A percentile compares a stretch with the other conserved stretches of the same genome.
These are phyloP conservation scores for Trichoderma sp. DNA, from an alignment of 2,329 filamentous ascomycete genomes.

Conservation along the genomic window DNA sequence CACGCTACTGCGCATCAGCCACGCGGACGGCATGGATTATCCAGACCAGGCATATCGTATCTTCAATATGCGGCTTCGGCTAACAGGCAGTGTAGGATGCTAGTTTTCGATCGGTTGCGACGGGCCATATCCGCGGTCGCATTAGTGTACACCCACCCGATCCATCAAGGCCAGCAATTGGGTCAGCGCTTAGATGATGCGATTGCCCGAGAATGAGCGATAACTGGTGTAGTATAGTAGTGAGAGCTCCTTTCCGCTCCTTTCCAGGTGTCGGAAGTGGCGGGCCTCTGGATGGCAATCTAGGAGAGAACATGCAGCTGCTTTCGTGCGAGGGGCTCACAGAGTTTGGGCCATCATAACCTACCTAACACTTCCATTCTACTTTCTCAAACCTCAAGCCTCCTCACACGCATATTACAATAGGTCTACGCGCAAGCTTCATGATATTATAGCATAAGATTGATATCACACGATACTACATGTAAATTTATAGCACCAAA, in stretches of 20 bases:
- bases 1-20: background rate
- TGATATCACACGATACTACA: too few species aligned
- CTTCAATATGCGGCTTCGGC: background rate
- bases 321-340: background rate
- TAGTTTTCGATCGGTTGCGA: background rate
- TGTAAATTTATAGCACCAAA: too few species aligned
- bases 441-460: background rate
- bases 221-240: background rate
- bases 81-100: background rate
- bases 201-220: background rate
- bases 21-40: background rate
- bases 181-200: background rate
- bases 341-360: background rate
- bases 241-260: too few species aligned
- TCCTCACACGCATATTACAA: background rate
- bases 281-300: background rate
- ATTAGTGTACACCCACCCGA: background rate
- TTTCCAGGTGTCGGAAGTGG: background rate
- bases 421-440: background rate
- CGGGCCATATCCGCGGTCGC: background rate
- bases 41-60: background rate
- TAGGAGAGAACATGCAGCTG: background rate
- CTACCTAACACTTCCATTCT: background rate
- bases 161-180: background rate
- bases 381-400: background rate